phyloP scores from a whole-genome alignment of 805 yeast species.

The Spathaspora boniae region DNA sequence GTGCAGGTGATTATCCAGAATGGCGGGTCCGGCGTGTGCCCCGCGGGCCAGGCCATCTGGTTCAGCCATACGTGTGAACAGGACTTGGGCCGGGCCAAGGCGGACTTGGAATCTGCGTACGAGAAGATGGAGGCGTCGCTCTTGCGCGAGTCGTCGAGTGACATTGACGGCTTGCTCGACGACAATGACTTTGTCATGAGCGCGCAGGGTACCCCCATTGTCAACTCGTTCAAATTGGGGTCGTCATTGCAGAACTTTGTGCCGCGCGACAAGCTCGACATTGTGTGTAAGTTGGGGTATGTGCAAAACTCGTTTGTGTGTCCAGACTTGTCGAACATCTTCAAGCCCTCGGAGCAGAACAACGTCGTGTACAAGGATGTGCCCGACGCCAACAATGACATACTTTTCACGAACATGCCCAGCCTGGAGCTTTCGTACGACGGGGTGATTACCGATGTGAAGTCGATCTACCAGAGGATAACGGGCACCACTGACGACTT shows the following conservation, averaged over 20 bases:
- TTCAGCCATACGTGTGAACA: conserved; percentile 74
- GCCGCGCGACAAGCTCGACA: conserved; percentile 63
- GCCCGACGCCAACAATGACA: conserved; percentile 43
- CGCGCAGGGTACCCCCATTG: conserved; percentile 26
- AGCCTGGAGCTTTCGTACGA: conserved; percentile 87
- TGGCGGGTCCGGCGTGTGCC: conserved; percentile 83
- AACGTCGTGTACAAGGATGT: conserved; percentile 21
- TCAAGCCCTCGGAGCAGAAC: conserved; percentile 26
- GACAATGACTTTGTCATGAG: conserved; percentile 44
- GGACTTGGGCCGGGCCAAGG: conserved; percentile 62
- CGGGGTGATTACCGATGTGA: conserved; percentile 82
- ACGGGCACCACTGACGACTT: conserved; percentile 96
- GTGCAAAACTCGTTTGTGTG: conserved; percentile 35
- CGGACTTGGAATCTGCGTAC: conserved; percentile 77
- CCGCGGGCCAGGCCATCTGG: conserved; percentile 87
- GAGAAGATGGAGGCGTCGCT: conserved; percentile 75
- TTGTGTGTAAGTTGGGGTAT: conserved; percentile 40
- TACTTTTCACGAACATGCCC: conserved; percentile 57
- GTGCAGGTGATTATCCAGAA: conserved; percentile 89
- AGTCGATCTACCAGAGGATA: conserved; percentile 65
- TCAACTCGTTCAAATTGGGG: conserved; percentile 82
- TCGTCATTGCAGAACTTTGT: conserved; percentile 80
- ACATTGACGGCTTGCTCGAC: conserved; percentile 41
- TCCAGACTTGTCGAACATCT: conserved; percentile 37
- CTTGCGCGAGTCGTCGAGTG: conserved; percentile 68